Evolutionary conservation across 495 filamentous ascomycete species (phyloP).

Genomic region (Hyphodiscus hymeniophilus): DNA sequence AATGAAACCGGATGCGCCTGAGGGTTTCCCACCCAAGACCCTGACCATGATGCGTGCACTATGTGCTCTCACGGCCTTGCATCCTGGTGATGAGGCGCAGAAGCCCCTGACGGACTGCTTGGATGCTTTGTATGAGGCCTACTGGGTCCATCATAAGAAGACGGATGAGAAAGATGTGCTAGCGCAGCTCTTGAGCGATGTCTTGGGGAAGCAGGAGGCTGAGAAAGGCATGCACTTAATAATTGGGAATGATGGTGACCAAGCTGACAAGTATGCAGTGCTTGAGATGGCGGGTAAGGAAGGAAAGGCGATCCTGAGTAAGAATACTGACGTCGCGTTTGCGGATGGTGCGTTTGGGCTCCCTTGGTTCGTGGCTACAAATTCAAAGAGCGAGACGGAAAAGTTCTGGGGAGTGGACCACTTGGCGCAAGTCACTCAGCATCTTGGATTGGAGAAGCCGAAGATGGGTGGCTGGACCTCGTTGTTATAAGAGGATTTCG

Average conservation of each 20-base stretch:
- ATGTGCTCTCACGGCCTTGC: slow-evolving; percentile 26
- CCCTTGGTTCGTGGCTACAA: slow-evolving; percentile 62
- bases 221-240: slow-evolving; percentile 28
- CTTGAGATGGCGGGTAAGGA: slow-evolving; percentile 33
- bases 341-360: slow-evolving; percentile 60
- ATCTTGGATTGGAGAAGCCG: slow-evolving; percentile 46
- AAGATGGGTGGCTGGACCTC: slow-evolving; percentile 37
- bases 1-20: slow-evolving; percentile 38
- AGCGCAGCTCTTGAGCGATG: slow-evolving; percentile 31
- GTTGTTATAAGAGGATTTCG: slow-evolving; percentile 31
- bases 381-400: slow-evolving; percentile 49
- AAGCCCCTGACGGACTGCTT: slow-evolving; percentile 39
- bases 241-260: neutral
- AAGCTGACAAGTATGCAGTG: slow-evolving; percentile 13
- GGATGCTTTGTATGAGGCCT: slow-evolving; percentile 25
- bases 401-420: slow-evolving; percentile 67
- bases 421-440: slow-evolving; percentile 53
- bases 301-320: slow-evolving; percentile 41
- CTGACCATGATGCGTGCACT: slow-evolving; percentile 42
- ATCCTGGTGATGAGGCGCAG: slow-evolving; percentile 39
- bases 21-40: slow-evolving; percentile 53
- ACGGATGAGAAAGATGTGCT: slow-evolving; percentile 45
- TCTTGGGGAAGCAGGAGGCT: slow-evolving; percentile 43
- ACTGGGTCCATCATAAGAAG: slow-evolving; percentile 46
- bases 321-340: slow-evolving; percentile 52